These are phyloP conservation scores for Lindgomyces ingoldianus DNA, from an alignment of 495 filamentous ascomycete species.

Conservation along the genomic window DNA sequence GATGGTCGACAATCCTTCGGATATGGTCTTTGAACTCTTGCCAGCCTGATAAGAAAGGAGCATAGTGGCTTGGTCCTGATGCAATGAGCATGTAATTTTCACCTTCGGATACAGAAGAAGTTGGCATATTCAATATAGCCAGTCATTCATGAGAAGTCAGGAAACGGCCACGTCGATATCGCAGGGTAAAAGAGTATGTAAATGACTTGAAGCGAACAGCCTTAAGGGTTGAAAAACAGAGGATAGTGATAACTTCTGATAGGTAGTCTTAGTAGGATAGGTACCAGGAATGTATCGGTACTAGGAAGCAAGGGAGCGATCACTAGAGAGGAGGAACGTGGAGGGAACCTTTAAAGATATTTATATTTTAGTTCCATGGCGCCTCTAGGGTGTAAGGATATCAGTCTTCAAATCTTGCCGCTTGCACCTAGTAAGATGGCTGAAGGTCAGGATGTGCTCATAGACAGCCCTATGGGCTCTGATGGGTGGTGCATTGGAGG, in stretches of 20 bases:
- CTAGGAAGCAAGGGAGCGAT: background rate
- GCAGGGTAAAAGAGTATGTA: too few species aligned
- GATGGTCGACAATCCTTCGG: slow-evolving; percentile 8
- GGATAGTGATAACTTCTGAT: too few species aligned
- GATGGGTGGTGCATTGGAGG: too few species aligned
- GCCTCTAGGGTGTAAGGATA: background rate
- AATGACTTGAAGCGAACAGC: too few species aligned
- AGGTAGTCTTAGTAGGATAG: too few species aligned
- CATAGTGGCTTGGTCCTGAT: slow-evolving; percentile 6
- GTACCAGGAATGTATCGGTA: background rate
- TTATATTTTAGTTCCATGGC: background rate
- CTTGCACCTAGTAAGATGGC: too few species aligned
- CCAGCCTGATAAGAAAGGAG: slow-evolving; percentile 23
- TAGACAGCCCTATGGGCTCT: too few species aligned
- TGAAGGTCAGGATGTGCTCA: too few species aligned
- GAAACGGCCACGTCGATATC: too few species aligned
- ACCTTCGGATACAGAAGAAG: background rate
- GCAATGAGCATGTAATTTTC: slow-evolving; percentile 24
- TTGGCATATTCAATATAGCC: background rate
- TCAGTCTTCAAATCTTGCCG: too few species aligned
- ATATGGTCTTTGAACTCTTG: slow-evolving; percentile 34
- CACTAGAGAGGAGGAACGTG: background rate
- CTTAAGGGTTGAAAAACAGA: too few species aligned
- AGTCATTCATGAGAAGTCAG: background rate
- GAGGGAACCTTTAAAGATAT: background rate